These are phyloP conservation scores for Mycena galopus DNA, from an alignment of 768 basidiomycete species.

Conservation along the genomic window DNA sequence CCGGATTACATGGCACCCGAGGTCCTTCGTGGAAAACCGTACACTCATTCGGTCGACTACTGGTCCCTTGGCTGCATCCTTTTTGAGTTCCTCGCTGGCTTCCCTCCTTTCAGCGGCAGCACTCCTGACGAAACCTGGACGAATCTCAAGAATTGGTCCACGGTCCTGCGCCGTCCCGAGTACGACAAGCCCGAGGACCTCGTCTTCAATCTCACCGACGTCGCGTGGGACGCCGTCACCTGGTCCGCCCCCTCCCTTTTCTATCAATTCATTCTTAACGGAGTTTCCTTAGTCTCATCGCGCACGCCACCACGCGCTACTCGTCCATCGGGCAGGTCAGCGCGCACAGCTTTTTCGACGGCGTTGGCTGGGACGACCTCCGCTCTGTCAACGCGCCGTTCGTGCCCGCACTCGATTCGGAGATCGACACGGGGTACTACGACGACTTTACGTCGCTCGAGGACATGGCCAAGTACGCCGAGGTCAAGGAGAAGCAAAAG, in stretches of 20 bases:
- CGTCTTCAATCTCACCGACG: slow-evolving; percentile 94
- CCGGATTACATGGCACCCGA: slow-evolving; percentile 99
- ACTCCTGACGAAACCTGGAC: slow-evolving; percentile 99
- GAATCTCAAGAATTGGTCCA: slow-evolving; percentile 97
- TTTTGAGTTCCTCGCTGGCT: slow-evolving; percentile 97
- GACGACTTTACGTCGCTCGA: slow-evolving; percentile 90
- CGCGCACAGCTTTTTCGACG: slow-evolving; percentile 86
- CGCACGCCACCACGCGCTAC: slow-evolving; percentile 86
- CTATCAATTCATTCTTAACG: not conserved
- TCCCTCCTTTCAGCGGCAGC: slow-evolving; percentile 97
- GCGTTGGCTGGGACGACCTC: slow-evolving; percentile 82
- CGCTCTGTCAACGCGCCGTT: slow-evolving; percentile 87
- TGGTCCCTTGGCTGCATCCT: slow-evolving; percentile 99
- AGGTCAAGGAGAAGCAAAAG: slow-evolving; percentile 96
- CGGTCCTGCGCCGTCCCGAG: slow-evolving; percentile 90
- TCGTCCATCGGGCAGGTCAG: slow-evolving; percentile 80
- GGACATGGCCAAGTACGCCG: slow-evolving; percentile 99
- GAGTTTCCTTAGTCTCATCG: slow-evolving; percentile 75
- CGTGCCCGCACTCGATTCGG: slow-evolving; percentile 93
- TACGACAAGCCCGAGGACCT: slow-evolving; percentile 97
- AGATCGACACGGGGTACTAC: slow-evolving; percentile 95
- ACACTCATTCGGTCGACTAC: slow-evolving; percentile 96
- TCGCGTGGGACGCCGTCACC: slow-evolving; percentile 95
- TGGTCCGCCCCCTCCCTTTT: slow-evolving; percentile 60
- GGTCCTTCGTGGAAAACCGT: slow-evolving; percentile 93